Base-by-base conservation (phyloP, 208 protist species). In the Naegleria gruberi region DNA sequence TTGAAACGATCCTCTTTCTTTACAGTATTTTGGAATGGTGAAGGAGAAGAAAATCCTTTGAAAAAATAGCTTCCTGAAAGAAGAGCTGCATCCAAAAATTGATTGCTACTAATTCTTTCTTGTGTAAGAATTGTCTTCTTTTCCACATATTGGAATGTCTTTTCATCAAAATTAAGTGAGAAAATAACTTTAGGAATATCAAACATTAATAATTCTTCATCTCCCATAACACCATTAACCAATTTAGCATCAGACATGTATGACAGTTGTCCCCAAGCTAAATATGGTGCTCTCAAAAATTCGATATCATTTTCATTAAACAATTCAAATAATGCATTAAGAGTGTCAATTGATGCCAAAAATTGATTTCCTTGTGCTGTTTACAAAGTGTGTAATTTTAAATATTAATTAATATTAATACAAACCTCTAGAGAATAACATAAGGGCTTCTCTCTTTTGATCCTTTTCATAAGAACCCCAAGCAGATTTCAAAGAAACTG, bases 211-310 rank as follows among this genome's bases (percentile, higher is more conserved):
- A 82, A 17, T 34, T 46, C 82, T 3, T 86, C 82, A 46, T 23
- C 42, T 42, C 41, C 82, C 15, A 42, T 42, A 37, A 86, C 42
- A 17, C 30, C 82, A 46, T 86, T 30, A 43, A 86, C 42, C 17
- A 86, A 10, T n/a, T 47, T 46, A 6, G 15, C n/a, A 15, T 86
- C 42, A 17, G 34, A 23, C 15, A 86, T 42, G 4, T 86, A 34
- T 8, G 40, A 2, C 15, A 86, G 43, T 34, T 86, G 82, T 43
- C 42, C 82, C 82, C 82, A 86, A 30, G 82, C 42, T 10, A 86
- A 42, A 47, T 86, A 86, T 47, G 82, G 82, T 37, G 82, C 82
- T 47, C 82, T 86, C 15, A 86, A 46, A 26, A 86, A 43, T 30
- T 86, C 82, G 5, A 86, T 30, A 47, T 46, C n/a, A 26, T 86